Conservation (phyloP, 2,329 filamentous ascomycete genomes). For the Stemphylium vesicarium region DNA sequence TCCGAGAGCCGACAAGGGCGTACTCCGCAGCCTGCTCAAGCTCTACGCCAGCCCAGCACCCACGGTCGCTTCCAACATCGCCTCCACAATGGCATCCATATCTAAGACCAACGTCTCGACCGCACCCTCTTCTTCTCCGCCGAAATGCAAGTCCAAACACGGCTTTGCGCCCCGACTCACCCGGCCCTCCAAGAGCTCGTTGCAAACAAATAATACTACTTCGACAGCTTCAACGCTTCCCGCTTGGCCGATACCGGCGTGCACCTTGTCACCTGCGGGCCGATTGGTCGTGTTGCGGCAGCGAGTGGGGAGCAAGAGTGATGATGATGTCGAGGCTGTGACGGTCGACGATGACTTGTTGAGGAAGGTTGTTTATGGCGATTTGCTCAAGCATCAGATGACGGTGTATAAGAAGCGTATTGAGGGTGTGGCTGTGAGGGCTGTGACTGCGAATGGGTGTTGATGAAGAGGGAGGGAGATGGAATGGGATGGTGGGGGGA, state of each 20-base stretch:
- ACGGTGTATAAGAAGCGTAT: slow-evolving; percentile 74
- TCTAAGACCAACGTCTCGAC: slow-evolving; percentile 34
- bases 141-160: slow-evolving; percentile 22
- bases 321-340: slow-evolving; percentile 68
- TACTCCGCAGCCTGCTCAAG: slow-evolving; percentile 74
- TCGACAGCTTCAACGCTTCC: slow-evolving; percentile 49
- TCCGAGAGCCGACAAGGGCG: slow-evolving; percentile 75
- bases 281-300: slow-evolving; percentile 68
- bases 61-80: slow-evolving; percentile 18
- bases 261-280: slow-evolving; percentile 73
- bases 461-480: not conserved
- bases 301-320: slow-evolving; percentile 46
- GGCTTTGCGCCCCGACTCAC: slow-evolving; percentile 17
- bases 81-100: slow-evolving; percentile 27
- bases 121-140: slow-evolving; percentile 9
- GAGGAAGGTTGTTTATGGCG: slow-evolving; percentile 76
- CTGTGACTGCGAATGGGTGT: slow-evolving; percentile 60
- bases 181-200: slow-evolving; percentile 29
- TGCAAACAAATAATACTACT: slow-evolving; percentile 30
- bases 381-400: slow-evolving; percentile 83
- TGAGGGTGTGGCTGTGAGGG: slow-evolving; percentile 72
- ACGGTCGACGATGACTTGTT: slow-evolving; percentile 72
- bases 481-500: not conserved
- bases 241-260: slow-evolving; percentile 69
- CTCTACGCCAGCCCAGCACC: slow-evolving; percentile 70